Evolutionary conservation across 75 land plant genomes (phyloP).

Genomic region (Gnetum montanum): DNA sequence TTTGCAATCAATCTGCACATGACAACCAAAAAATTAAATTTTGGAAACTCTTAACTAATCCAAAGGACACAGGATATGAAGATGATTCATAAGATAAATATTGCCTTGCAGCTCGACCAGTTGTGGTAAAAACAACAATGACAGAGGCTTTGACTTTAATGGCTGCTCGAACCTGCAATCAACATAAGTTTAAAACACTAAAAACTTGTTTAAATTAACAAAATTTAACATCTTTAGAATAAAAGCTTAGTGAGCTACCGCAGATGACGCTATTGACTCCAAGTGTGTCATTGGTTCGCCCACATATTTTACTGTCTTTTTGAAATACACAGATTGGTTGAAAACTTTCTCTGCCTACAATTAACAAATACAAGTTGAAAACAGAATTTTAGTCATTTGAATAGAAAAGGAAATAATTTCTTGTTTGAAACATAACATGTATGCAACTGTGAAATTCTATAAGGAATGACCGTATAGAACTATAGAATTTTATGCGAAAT

Average conservation of each 20-base stretch:
- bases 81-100: background rate
- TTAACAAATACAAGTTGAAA: background rate
- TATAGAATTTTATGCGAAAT: no score
- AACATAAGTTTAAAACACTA: conserved; percentile 3
- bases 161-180: conserved; percentile 64
- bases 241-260: no score
- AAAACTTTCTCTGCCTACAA: conserved; percentile 93
- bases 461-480: no score
- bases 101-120: conserved; percentile 96
- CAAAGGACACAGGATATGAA: background rate
- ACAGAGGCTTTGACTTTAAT: conserved; percentile 89
- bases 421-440: no score
- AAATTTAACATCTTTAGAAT: no score
- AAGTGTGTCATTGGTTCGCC: conserved; percentile 97
- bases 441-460: no score
- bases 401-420: no score
- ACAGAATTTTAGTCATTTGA: no score
- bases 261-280: conserved; percentile 97
- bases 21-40: background rate
- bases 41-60: background rate
- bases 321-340: conserved; percentile 90
- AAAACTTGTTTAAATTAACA: background rate
- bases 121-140: conserved; percentile 84
- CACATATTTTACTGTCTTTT: conserved; percentile 78
- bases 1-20: conserved; percentile 84